These are phyloP conservation scores for Blastobotrys robertii DNA, from an alignment of 805 yeast genomes.

Conservation along the genomic window DNA sequence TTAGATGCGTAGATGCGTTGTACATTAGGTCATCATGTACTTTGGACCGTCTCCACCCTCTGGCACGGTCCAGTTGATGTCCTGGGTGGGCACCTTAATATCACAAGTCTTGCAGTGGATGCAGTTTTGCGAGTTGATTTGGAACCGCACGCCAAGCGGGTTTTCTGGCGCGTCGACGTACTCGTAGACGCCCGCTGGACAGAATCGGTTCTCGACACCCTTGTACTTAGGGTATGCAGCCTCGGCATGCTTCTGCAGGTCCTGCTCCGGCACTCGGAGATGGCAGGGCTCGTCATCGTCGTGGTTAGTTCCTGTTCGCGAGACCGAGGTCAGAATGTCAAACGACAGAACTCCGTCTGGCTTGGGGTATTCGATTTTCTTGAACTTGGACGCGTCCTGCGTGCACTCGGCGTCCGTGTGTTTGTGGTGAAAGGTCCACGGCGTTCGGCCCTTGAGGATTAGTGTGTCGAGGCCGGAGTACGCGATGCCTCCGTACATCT, in stretches of 20 bases:
- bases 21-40: constrained; percentile 61
- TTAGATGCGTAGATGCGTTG: background rate
- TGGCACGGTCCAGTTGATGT: constrained; percentile 93
- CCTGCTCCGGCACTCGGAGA: constrained; percentile 38
- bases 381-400: constrained; percentile 50
- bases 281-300: constrained; percentile 92
- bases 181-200: constrained; percentile 99
- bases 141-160: constrained; percentile 65
- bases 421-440: constrained; percentile 75
- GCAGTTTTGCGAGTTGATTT: constrained; percentile 93
- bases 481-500: constrained; percentile 69
- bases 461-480: constrained; percentile 80
- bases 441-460: constrained; percentile 67
- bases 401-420: constrained; percentile 67
- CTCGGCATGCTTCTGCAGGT: constrained; percentile 51
- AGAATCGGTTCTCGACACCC: constrained; percentile 86
- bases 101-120: constrained; percentile 98
- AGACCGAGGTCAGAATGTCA: constrained; percentile 88
- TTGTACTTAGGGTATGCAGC: constrained; percentile 62
- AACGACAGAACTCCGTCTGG: constrained; percentile 92
- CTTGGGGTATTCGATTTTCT: constrained; percentile 82
- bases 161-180: constrained; percentile 59
- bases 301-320: constrained; percentile 93
- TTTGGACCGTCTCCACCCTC: constrained; percentile 99
- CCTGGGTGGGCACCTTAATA: constrained; percentile 91